Evolutionary conservation across 805 yeast genomes (phyloP), one percentile per base, ranked within the genome.

Genomic region (Candida chauliodis): DNA sequence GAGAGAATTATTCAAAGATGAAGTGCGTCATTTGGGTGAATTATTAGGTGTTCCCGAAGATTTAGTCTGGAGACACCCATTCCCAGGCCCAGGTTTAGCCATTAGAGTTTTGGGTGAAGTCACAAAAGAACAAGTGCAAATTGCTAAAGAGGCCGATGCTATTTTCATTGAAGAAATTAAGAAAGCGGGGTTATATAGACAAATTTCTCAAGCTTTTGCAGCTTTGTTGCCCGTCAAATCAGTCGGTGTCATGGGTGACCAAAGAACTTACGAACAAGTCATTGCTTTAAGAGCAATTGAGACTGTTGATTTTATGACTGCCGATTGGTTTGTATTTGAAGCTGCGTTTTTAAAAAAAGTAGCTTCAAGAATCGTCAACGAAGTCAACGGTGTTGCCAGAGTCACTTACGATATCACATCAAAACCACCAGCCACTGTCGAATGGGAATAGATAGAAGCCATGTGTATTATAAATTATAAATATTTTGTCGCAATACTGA

Each of bases 51-150:
- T 93, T 54, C 95, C 97, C 24, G 93, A 87, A 59, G 98, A 93
- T 54, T 77, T 93, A 53, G 98, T 93, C 51, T 91, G 98, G 98
- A 87, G 99, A 76, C 99, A 93, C 63, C 99, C 99, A 41, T 93
- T 93, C 95, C 99, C 99, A 55, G 99, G 99, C 62, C 99, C 99
- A 63, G 99, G 99, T 73, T 85, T 93, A 60, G 99, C 97, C 52
- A 93, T 93, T 64, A 84, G 99, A 70, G 95, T 93, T 40, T 74
- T 93, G 34, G 99, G 99, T 53, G 98, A 91, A 71, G 98, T 93
- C 47, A 86, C 96, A 43, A 84, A 79, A 51, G 80, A 74, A 49
- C 99, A 93, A 72, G 93, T 93, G 41, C 91, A 80, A 59, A 93
- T 93, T 59, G 99, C 98, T 31, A 84, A 98, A 70, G 91, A 88